These are phyloP conservation scores for Nothomitra cinnamomea DNA, from an alignment of 2,329 filamentous ascomycete genomes.

Conservation along the genomic window DNA sequence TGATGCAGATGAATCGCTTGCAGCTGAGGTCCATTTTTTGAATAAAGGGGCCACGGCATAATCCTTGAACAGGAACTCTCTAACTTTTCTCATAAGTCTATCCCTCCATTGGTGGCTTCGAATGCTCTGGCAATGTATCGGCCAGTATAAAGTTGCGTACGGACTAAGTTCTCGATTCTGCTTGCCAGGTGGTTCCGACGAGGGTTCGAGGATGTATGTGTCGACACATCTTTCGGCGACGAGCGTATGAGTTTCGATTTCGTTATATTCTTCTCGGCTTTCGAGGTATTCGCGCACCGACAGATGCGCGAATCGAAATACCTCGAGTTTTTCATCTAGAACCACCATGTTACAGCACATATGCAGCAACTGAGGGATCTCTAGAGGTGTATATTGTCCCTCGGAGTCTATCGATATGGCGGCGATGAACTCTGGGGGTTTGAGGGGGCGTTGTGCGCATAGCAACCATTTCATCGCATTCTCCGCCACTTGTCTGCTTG, in stretches of 20 bases:
- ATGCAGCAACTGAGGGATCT: slow-evolving; percentile 11
- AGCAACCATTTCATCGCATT: slow-evolving; percentile 14
- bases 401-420: slow-evolving; percentile 9
- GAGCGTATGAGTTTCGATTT: neutral
- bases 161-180: neutral
- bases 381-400: neutral
- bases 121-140: neutral
- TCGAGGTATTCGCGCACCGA: slow-evolving; percentile 19
- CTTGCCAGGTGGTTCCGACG: too few species aligned
- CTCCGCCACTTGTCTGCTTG: slow-evolving; percentile 4
- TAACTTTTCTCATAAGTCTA: neutral
- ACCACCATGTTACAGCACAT: slow-evolving; percentile 17
- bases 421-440: slow-evolving; percentile 10
- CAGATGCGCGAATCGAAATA: slow-evolving; percentile 18
- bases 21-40: neutral
- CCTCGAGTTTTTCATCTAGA: slow-evolving; percentile 13
- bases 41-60: neutral
- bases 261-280: slow-evolving; percentile 6
- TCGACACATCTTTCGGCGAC: neutral
- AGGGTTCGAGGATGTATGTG: neutral
- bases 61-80: neutral
- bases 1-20: neutral
- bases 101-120: neutral
- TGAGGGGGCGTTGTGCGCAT: slow-evolving; percentile 10
- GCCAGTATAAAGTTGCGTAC: neutral